phyloP scores from a whole-genome alignment of 108 stramenopile genomes.

The Discostella pseudostelligera region DNA sequence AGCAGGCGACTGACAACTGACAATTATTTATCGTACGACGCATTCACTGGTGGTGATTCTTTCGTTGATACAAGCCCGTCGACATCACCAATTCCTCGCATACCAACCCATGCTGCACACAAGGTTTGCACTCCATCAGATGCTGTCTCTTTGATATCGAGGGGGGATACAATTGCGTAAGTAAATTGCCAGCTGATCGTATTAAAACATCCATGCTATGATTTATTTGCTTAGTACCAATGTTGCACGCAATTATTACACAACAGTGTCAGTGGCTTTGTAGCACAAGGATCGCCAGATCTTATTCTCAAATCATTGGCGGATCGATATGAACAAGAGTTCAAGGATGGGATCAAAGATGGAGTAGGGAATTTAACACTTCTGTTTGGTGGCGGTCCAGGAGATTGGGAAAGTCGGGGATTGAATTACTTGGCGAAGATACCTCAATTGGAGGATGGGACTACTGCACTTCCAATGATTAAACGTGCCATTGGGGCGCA shows the following conservation, averaged over 20 bases:
- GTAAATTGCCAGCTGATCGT: constrained; percentile 13
- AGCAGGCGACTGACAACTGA: too few species aligned
- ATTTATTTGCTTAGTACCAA: too few species aligned
- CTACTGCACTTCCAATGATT: constrained; percentile 37
- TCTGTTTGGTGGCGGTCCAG: constrained; percentile 78
- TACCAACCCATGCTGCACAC: constrained; percentile 28
- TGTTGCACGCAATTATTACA: neutral
- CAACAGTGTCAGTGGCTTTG: constrained; percentile 69
- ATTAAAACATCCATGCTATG: too few species aligned
- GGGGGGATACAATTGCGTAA: constrained; percentile 39
- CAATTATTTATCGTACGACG: too few species aligned
- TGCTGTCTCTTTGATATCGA: constrained; percentile 45
- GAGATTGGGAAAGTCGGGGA: constrained; percentile 61
- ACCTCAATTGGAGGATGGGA: constrained; percentile 26
- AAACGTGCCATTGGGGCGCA: constrained; percentile 74
- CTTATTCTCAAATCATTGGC: constrained; percentile 56
- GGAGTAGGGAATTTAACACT: constrained; percentile 59
- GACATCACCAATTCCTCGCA: neutral
- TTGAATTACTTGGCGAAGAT: constrained; percentile 67
- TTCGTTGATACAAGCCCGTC: neutral
- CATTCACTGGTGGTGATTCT: neutral
- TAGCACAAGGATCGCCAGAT: constrained; percentile 66
- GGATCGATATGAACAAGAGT: constrained; percentile 52
- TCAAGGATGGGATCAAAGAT: constrained; percentile 13
- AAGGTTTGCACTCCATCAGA: constrained; percentile 47